Evolutionary conservation across 1,284 basidiomycete species (phyloP).

Genomic region (Apiotrichum akiyoshidainum): DNA sequence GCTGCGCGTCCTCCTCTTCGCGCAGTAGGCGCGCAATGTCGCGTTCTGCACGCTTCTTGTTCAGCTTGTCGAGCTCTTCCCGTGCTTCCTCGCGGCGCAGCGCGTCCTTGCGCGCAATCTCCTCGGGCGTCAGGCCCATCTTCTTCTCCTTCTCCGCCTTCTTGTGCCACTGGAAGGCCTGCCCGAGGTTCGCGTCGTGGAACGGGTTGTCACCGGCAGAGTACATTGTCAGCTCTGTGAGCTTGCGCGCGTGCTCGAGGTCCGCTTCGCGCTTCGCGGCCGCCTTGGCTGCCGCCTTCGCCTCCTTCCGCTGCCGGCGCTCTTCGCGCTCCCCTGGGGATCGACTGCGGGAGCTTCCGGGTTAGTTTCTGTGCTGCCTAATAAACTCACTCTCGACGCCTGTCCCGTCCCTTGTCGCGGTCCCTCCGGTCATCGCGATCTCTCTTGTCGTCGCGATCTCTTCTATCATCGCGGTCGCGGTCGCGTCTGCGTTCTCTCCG

Average conservation of each 20-base stretch:
- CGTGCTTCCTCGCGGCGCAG: conserved; percentile 81
- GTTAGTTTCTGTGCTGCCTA: neutral
- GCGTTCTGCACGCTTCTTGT: conserved; percentile 81
- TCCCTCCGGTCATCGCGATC: conserved; percentile 26
- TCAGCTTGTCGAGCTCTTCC: conserved; percentile 90
- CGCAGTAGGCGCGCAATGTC: conserved; percentile 82
- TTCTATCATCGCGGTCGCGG: conserved; percentile 16
- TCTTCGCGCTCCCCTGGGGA: conserved; percentile 33
- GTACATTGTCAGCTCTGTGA: conserved; percentile 81
- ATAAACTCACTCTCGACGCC: conserved; percentile 37
- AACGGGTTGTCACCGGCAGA: conserved; percentile 92
- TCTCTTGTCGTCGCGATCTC: too few species aligned
- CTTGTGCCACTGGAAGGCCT: conserved; percentile 98
- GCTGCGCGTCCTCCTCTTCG: conserved; percentile 86
- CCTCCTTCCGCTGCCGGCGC: conserved; percentile 62
- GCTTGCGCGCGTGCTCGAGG: conserved; percentile 78
- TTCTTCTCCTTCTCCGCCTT: conserved; percentile 95
- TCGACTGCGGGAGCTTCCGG: conserved; percentile 38
- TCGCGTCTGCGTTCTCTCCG: conserved; percentile 11
- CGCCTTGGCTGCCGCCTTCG: conserved; percentile 70
- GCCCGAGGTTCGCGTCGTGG: conserved; percentile 89
- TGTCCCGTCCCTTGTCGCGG: conserved; percentile 25
- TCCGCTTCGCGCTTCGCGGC: conserved; percentile 76
- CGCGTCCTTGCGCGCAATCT: conserved; percentile 76
- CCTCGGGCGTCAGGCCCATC: conserved; percentile 72